A percentile compares a stretch with the other conserved stretches of the same genome.
These are phyloP conservation scores for Purshia tridentata DNA, from an alignment of 306 rosid species.

Conservation along the genomic window DNA sequence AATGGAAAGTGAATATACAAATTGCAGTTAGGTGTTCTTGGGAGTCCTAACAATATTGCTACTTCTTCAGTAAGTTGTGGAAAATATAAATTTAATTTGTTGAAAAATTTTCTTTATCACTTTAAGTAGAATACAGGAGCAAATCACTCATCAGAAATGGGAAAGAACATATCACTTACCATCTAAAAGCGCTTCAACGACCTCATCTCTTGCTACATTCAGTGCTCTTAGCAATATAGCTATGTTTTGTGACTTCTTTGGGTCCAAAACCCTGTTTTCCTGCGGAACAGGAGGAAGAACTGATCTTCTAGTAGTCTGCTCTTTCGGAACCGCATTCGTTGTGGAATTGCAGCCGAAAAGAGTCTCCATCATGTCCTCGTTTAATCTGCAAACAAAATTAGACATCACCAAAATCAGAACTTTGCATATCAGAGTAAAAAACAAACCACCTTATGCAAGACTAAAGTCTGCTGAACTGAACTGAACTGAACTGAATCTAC, in stretches of 20 bases:
- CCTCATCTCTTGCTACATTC: constrained; percentile 92
- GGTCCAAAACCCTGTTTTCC: constrained; percentile 85
- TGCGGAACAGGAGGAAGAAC: constrained; percentile 67
- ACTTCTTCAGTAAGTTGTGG: constrained; percentile 11
- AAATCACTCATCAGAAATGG: constrained; percentile 12
- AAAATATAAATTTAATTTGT: constrained; percentile 8
- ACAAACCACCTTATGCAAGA: constrained; percentile 20
- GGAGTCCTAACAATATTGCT: neutral
- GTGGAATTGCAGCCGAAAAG: constrained; percentile 70
- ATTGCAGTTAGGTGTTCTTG: neutral
- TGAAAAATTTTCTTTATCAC: neutral
- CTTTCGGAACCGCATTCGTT: constrained; percentile 51
- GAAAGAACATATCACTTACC: constrained; percentile 48
- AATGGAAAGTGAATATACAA: neutral
- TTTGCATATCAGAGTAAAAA: neutral
- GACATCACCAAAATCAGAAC: constrained; percentile 14
- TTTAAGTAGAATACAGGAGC: constrained; percentile 14
- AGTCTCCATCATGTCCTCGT: constrained; percentile 98
- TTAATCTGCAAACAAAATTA: constrained; percentile 50
- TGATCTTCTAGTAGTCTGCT: constrained; percentile 51
- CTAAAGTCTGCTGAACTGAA: constrained; percentile 12
- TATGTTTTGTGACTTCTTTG: constrained; percentile 95
- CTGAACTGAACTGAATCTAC: constrained; percentile 99
- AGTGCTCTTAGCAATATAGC: constrained; percentile 91
- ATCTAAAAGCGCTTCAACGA: constrained; percentile 85